These are phyloP conservation scores for Trichoderma sp. DNA, from an alignment of 2,329 filamentous ascomycete species.

Conservation along the genomic window DNA sequence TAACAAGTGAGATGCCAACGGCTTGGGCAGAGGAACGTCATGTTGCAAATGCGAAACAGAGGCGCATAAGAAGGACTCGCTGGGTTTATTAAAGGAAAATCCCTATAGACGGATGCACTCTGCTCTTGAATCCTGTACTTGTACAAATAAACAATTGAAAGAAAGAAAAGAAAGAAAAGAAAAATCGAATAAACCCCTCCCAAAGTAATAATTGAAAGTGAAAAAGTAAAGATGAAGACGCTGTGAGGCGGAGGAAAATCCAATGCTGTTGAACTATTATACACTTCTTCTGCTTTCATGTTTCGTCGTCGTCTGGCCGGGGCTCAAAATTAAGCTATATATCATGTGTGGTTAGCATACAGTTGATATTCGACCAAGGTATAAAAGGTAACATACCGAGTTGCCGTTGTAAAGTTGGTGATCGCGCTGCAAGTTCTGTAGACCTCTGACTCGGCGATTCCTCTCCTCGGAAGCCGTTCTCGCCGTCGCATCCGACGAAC, in stretches of 20 bases:
- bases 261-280: not conserved
- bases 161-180: not conserved
- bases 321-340: constrained; percentile 66
- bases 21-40: not conserved
- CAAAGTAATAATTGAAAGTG: not conserved
- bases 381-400: constrained; percentile 55
- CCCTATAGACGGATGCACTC: constrained; percentile 13
- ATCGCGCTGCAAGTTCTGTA: constrained; percentile 51
- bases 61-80: constrained; percentile 1
- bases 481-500: constrained; percentile 1
- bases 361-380: not conserved
- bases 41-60: not conserved
- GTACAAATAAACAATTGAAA: constrained; percentile 19
- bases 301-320: constrained; percentile 56
- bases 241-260: not conserved
- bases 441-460: constrained; percentile 28
- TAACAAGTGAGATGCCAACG: not conserved
- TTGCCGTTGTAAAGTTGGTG: constrained; percentile 90
- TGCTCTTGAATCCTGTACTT: constrained; percentile 18
- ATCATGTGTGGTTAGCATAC: constrained; percentile 20
- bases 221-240: not conserved
- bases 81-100: not conserved
- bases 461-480: constrained; percentile 25
- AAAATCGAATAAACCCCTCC: not conserved
- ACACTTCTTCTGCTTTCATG: not conserved